These are phyloP conservation scores for Hyphopichia buzzinii DNA, from an alignment of 1,139 yeast genomes.

Conservation along the genomic window DNA sequence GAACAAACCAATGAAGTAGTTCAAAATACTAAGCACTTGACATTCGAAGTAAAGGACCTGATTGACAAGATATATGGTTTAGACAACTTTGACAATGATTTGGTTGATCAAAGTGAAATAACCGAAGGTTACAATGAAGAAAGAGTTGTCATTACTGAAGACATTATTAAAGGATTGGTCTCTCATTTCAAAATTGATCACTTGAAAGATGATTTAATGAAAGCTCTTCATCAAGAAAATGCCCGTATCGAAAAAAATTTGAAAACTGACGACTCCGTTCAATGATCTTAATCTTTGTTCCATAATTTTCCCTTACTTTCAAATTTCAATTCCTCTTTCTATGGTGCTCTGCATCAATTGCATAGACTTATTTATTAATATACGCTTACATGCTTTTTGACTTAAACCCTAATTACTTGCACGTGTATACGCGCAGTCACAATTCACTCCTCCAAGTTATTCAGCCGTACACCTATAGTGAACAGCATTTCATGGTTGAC, in stretches of 20 bases:
- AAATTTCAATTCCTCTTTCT: too few relatives aligned
- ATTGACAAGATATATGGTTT: constrained; percentile 19
- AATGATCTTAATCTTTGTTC: too few relatives aligned
- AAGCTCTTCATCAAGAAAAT: constrained; percentile 50
- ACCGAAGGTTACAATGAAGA: constrained; percentile 24
- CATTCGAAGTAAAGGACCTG: constrained; percentile 18
- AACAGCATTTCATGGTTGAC: neutral
- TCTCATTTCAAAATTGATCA: constrained; percentile 30
- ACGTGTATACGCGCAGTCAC: neutral
- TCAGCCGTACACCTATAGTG: neutral
- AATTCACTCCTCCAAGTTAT: too few relatives aligned
- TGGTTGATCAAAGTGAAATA: constrained; percentile 5
- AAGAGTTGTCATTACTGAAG: constrained; percentile 27
- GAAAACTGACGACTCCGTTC: constrained; percentile 6
- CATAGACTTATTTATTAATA: too few relatives aligned
- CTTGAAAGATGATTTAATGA: constrained; percentile 37
- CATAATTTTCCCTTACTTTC: too few relatives aligned
- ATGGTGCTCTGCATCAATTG: too few relatives aligned
- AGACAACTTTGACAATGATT: constrained; percentile 9
- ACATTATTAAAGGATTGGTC: constrained; percentile 31
- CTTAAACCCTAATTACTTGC: constrained; percentile 1
- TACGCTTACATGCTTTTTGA: too few relatives aligned
- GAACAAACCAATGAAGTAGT: constrained; percentile 9
- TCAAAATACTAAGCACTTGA: constrained; percentile 21
- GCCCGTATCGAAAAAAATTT: constrained; percentile 11